Conservation (phyloP, 2,329 filamentous ascomycete genomes). For the Xylariales sp. region DNA sequence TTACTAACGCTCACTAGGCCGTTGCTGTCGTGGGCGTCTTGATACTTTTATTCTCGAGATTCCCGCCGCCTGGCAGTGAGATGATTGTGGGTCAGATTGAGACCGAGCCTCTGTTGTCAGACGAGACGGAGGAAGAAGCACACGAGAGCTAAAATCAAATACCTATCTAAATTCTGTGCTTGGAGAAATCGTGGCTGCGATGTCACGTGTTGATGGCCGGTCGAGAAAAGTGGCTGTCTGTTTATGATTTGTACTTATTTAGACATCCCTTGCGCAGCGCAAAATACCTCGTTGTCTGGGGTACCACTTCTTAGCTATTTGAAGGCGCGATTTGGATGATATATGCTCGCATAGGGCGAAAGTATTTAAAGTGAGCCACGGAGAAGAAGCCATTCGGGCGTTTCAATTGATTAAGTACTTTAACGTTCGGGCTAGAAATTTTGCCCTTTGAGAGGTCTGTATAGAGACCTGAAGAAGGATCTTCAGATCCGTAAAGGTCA, state of each 20-base stretch:
- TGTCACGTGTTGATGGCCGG: too few relatives aligned
- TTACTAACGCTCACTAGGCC: conserved; percentile 34
- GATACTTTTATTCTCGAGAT: conserved; percentile 41
- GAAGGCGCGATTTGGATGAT: neutral
- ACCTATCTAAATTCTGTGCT: neutral
- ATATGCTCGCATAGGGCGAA: too few relatives aligned
- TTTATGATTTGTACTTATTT: neutral
- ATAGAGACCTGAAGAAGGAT: too few relatives aligned
- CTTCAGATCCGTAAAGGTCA: too few relatives aligned
- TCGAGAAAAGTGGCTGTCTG: neutral
- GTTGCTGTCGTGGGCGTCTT: conserved; percentile 40
- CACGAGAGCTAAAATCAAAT: conserved; percentile 1
- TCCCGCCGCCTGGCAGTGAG: conserved; percentile 41
- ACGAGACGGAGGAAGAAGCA: neutral
- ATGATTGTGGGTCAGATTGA: conserved; percentile 28
- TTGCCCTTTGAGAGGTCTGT: too few relatives aligned
- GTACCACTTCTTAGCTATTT: neutral
- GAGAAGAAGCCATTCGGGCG: too few relatives aligned
- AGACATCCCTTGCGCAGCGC: too few relatives aligned
- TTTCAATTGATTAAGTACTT: too few relatives aligned
- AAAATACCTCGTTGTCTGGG: neutral
- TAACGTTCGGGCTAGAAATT: too few relatives aligned
- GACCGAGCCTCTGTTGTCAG: conserved; percentile 19
- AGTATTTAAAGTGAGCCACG: too few relatives aligned
- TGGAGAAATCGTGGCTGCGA: neutral